Evolutionary conservation across 2,329 filamentous ascomycete species (phyloP).

Genomic region (Fusarium metavorans): DNA sequence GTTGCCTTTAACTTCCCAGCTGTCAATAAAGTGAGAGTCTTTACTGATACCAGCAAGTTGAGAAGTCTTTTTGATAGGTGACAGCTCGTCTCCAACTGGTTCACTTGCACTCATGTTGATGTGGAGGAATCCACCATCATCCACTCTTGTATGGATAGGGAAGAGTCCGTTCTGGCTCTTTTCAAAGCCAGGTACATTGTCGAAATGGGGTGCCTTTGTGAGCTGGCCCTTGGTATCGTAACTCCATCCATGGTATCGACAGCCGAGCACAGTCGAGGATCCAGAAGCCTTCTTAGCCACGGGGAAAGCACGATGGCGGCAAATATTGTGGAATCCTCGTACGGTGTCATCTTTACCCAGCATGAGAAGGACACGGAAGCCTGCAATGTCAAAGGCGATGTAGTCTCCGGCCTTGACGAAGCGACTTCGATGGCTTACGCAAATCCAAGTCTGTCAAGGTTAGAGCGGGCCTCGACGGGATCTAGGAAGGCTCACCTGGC

Average conservation of each 20-base stretch:
- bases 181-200: neutral
- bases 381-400: slow-evolving; percentile 49
- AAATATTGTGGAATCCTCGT: slow-evolving; percentile 57
- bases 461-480: neutral
- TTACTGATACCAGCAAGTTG: neutral
- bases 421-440: slow-evolving; percentile 50
- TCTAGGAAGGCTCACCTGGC: neutral
- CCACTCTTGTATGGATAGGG: neutral
- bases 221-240: slow-evolving; percentile 57
- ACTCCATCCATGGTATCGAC: slow-evolving; percentile 61
- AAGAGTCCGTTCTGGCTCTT: neutral
- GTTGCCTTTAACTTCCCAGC: neutral
- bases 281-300: slow-evolving; percentile 53
- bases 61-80: neutral
- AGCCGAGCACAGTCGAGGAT: slow-evolving; percentile 54
- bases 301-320: slow-evolving; percentile 58
- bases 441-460: slow-evolving; percentile 53
- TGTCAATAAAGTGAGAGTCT: neutral
- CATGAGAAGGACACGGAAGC: slow-evolving; percentile 55
- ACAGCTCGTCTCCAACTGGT: neutral
- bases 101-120: neutral
- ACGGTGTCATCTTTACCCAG: slow-evolving; percentile 41
- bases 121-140: neutral
- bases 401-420: slow-evolving; percentile 52
- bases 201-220: slow-evolving; percentile 55